A percentile compares a stretch with the other conserved stretches of the same genome.
phyloP scores from a whole-genome alignment of 2,329 filamentous ascomycete genomes.

The Whalleya microplaca region DNA sequence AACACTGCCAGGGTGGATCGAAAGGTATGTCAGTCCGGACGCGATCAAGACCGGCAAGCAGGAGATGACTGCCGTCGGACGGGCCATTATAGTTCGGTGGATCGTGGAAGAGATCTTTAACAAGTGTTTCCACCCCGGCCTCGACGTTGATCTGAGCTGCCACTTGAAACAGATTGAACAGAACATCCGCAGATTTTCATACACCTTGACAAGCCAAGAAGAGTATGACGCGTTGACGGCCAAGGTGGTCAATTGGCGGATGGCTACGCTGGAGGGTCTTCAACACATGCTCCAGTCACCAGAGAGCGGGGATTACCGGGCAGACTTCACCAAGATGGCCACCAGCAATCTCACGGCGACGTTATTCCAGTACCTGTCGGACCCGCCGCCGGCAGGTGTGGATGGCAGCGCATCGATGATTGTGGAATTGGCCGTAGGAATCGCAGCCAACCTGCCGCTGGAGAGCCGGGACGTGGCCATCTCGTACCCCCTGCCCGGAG shows the following conservation, averaged over 20 bases:
- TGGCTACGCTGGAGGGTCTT: slow-evolving; percentile 92
- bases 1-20: slow-evolving; percentile 78
- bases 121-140: slow-evolving; percentile 86
- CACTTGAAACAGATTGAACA: slow-evolving; percentile 85
- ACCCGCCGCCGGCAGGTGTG: slow-evolving; percentile 79
- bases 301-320: slow-evolving; percentile 67
- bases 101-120: slow-evolving; percentile 90
- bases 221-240: slow-evolving; percentile 86
- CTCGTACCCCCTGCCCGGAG: slow-evolving; percentile 80
- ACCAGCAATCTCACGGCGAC: slow-evolving; percentile 70
- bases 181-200: slow-evolving; percentile 80
- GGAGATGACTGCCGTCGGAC: slow-evolving; percentile 95
- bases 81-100: slow-evolving; percentile 88
- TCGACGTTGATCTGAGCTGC: slow-evolving; percentile 75
- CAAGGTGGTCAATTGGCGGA: slow-evolving; percentile 90
- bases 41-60: slow-evolving; percentile 87
- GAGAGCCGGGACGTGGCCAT: slow-evolving; percentile 92
- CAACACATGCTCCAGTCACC: slow-evolving; percentile 68
- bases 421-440: slow-evolving; percentile 84
- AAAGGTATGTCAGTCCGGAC: slow-evolving; percentile 79
- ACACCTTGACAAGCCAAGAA: slow-evolving; percentile 75
- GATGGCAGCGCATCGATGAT: slow-evolving; percentile 91
- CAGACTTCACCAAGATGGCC: slow-evolving; percentile 70
- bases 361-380: slow-evolving; percentile 73
- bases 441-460: slow-evolving; percentile 82